Base-by-base conservation (phyloP, 495 filamentous ascomycete species). In the Eremomyces bilateralis region DNA sequence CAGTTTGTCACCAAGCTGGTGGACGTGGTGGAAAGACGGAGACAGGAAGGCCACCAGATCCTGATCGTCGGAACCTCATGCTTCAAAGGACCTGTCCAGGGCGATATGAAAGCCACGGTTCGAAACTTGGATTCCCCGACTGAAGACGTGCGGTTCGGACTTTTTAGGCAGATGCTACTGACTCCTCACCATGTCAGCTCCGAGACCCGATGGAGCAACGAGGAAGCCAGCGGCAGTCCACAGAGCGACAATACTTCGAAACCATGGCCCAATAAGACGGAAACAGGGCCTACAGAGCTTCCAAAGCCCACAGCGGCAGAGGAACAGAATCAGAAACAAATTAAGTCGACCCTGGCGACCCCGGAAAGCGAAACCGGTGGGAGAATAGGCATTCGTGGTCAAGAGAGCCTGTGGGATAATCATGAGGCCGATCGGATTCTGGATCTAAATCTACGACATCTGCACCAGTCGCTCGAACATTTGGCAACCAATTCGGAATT, bases 21-120 rank as follows among this genome's bases (percentile, higher is more conserved):
- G 30, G 62, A 70, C 38, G 59, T 73, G n/a, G 70, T 90, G 19
- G 64, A 78, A 39, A 65, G 67, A 36, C 61, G 71, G 31, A 69
- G 83, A 56, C 60, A 57, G 27, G 59, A 63, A 21, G 82, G 82
- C 8, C 66, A 74, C 39, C 66, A 61, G 25, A 64, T 90, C 4
- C 56, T 88, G 32, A 53, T 92, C n/a, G 55, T 97, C 19, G 88
- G 84, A 17, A 80, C 73, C 19, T 60, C 63, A 0, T 63, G 69
- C 12, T 65, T 68, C 3, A 56, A 59, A 10, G 57, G 56, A 27
- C 50, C 62, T 27, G 50, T 58, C 29, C 62, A 56, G 19, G 57
- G 55, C 37, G 46, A 65, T 13, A 60, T 62, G 16, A 59, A 60
- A 36, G 53, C 58, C 18, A 62, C 59, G n/a, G 52, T 73, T 29